Percentiles rank a stretch among this genome's conserved stretches.
phyloP scores from a whole-genome alignment of 2,329 filamentous ascomycete genomes.

The Aspergillus eucalypticola region DNA sequence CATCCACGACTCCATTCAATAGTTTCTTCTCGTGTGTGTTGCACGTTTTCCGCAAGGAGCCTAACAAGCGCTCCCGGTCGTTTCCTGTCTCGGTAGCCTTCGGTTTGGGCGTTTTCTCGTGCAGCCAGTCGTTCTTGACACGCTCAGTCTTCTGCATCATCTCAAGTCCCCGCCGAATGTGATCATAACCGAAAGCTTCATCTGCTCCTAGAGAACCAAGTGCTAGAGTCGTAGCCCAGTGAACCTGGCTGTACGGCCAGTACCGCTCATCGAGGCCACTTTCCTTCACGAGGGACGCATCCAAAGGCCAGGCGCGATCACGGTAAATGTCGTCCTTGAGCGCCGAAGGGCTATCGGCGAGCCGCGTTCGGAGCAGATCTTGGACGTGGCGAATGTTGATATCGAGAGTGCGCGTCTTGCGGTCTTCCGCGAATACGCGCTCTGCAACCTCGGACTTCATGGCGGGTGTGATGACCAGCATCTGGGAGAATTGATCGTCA shows the following conservation, averaged over 20 bases:
- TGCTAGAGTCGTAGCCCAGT: constrained; percentile 58
- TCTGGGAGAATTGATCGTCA: constrained; percentile 52
- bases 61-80: constrained; percentile 46
- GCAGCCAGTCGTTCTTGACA: constrained; percentile 40
- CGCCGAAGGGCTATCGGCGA: constrained; percentile 34
- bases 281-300: constrained; percentile 30
- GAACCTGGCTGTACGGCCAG: constrained; percentile 62
- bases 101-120: constrained; percentile 35
- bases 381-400: constrained; percentile 68
- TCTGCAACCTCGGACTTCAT: constrained; percentile 41
- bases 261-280: constrained; percentile 54
- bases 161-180: constrained; percentile 38
- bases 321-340: constrained; percentile 36
- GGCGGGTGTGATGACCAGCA: constrained; percentile 56
- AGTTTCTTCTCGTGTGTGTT: constrained; percentile 82
- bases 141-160: constrained; percentile 45
- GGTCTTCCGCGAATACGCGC: constrained; percentile 49
- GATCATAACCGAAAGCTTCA: constrained; percentile 41
- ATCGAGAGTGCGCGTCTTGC: constrained; percentile 50
- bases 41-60: constrained; percentile 57
- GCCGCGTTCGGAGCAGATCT: constrained; percentile 56
- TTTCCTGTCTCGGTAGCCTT: constrained; percentile 34
- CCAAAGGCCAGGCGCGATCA: constrained; percentile 33
- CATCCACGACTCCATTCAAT: constrained; percentile 77
- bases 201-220: constrained; percentile 51